Conservation (phyloP, 192 early-diverging fungal species). For the Backusella morwellensis region DNA sequence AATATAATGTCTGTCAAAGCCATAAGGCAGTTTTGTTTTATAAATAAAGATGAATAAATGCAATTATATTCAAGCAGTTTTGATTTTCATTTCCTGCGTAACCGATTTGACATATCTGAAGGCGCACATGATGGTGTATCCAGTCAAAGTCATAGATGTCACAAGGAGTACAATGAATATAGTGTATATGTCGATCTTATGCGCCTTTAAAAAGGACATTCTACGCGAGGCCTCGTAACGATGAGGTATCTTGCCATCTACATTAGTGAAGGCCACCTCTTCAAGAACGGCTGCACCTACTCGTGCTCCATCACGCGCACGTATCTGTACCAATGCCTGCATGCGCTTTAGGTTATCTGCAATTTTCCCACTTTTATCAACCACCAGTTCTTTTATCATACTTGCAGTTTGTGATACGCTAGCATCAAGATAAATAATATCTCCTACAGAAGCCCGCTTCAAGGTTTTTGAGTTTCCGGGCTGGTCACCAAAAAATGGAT, state of each 20-base stretch:
- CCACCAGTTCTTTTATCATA: neutral
- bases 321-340: slow-evolving; percentile 9
- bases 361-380: neutral
- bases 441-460: neutral
- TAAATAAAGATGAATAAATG: no score
- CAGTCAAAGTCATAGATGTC: neutral
- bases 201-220: slow-evolving; percentile 15
- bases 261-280: slow-evolving; percentile 16
- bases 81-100: neutral
- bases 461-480: slow-evolving; percentile 1
- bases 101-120: neutral
- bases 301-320: neutral
- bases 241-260: slow-evolving; percentile 9
- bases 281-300: slow-evolving; percentile 18
- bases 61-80: neutral
- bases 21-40: no score
- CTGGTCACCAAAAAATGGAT: slow-evolving; percentile 32
- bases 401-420: neutral
- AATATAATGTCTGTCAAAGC: no score
- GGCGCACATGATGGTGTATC: neutral
- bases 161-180: neutral
- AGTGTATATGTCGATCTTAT: slow-evolving; percentile 19
- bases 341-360: neutral
- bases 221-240: slow-evolving; percentile 15
- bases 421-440: neutral